phyloP scores from a whole-genome alignment of 345 rosid species.

The Linum usitatissimum region DNA sequence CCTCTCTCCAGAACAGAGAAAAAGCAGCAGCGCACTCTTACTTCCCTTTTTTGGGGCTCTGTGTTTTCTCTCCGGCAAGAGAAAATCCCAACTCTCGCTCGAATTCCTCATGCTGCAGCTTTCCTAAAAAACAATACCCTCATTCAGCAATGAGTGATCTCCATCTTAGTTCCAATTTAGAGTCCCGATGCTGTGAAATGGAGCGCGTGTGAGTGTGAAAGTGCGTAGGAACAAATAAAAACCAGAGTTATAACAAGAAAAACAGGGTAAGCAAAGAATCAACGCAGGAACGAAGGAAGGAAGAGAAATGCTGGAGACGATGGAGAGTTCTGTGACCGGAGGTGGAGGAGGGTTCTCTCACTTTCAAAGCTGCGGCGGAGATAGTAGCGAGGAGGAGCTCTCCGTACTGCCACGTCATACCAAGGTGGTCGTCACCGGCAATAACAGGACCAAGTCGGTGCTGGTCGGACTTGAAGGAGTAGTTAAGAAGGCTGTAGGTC shows the following conservation, averaged over 20 bases:
- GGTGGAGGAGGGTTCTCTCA: slow-evolving; percentile 37
- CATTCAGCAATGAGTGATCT: slow-evolving; percentile 54
- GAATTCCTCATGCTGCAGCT: slow-evolving; percentile 14
- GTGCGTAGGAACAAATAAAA: slow-evolving; percentile 1
- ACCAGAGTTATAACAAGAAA: background rate
- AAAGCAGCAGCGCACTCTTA: background rate
- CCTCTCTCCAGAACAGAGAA: slow-evolving; percentile 8
- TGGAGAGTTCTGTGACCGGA: slow-evolving; percentile 60
- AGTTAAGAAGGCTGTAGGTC: slow-evolving; percentile 91
- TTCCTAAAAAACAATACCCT: slow-evolving; percentile 16
- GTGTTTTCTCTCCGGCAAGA: slow-evolving; percentile 9
- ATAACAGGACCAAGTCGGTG: slow-evolving; percentile 94
- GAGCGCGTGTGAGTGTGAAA: slow-evolving; percentile 1
- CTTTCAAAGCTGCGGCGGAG: slow-evolving; percentile 67
- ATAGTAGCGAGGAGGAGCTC: slow-evolving; percentile 83
- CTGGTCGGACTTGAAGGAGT: slow-evolving; percentile 94
- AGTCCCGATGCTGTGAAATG: slow-evolving; percentile 16
- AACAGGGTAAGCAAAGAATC: background rate
- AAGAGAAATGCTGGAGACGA: slow-evolving; percentile 54
- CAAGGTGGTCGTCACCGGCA: slow-evolving; percentile 88
- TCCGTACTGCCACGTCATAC: slow-evolving; percentile 91
- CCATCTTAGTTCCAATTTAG: slow-evolving; percentile 20
- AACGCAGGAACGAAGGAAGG: background rate
- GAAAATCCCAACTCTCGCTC: slow-evolving; percentile 29
- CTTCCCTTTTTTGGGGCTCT: slow-evolving; percentile 3